These are phyloP conservation scores for Melocanna baccifera DNA, from an alignment of 176 grass and related monocot genomes.

Conservation along the genomic window DNA sequence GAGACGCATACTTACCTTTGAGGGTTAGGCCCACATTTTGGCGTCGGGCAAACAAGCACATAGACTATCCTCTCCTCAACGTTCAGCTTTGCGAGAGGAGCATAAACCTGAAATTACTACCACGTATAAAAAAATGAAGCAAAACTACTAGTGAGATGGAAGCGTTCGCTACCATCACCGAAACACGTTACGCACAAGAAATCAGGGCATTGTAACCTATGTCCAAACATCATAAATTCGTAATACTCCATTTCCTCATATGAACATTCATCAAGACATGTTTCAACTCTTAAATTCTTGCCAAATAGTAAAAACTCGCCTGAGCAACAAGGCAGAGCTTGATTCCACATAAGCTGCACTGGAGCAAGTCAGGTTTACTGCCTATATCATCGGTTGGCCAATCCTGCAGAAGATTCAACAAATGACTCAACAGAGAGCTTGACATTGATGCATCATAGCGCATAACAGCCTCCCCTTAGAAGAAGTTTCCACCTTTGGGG, in stretches of 20 bases:
- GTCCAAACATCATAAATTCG: neutral
- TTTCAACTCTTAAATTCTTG: neutral
- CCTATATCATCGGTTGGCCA: conserved; percentile 51
- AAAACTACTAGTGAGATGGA: neutral
- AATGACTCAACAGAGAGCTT: neutral
- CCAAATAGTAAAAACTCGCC: conserved; percentile 36
- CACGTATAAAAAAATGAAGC: neutral
- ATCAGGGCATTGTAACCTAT: neutral
- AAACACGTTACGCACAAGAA: neutral
- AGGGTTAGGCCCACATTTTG: conserved; percentile 52
- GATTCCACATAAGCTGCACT: conserved; percentile 59
- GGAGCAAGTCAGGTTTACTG: conserved; percentile 40
- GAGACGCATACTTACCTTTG: conserved; percentile 35
- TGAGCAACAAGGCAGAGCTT: conserved; percentile 76
- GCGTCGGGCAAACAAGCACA: conserved; percentile 53
- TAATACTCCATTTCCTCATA: neutral
- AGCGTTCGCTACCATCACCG: neutral
- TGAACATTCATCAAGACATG: neutral
- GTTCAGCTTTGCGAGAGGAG: conserved; percentile 47
- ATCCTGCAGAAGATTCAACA: conserved; percentile 46
- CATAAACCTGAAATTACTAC: conserved; percentile 59
- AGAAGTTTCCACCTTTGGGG: neutral
- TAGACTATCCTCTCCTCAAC: conserved; percentile 71
- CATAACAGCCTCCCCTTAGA: neutral
- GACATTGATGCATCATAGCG: neutral